Base-by-base conservation (phyloP, 2,329 filamentous ascomycete genomes). In the Lecanosticta acicola region DNA sequence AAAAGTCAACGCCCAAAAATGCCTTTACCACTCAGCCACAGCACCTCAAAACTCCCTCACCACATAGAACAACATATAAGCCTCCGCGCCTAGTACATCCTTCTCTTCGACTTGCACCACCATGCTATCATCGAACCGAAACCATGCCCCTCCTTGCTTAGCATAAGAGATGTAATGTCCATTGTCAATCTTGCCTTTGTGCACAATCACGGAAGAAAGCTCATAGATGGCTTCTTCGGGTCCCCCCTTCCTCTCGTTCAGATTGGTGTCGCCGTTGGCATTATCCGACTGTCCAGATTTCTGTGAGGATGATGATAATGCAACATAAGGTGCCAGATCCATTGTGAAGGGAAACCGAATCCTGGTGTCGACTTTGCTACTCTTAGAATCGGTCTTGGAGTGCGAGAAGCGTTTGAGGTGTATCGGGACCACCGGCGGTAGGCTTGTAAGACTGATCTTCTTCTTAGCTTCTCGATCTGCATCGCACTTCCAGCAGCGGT, bases 81-180 rank as follows among this genome's bases (percentile, higher is more conserved):
- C 89, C 65, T 95, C 84, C 11, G 87, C 87, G 21, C 78, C 79
- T 34, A 97, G 74, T 2, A 97, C 91, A 49, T 96, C 87, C 3
- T 85, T 85, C 62, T 93, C 84, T 38, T 80, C 81, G 2, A 87
- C 91, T 45, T 90, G 64, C 50, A 90, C 87, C 18, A 97, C 91
- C 64, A 88, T 89, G 65, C 93, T 90, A 63, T 97, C 91, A 61
- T 97, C 94, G 68, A 96, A 96, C 45, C 87, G 81, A 66, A 95
- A 94, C 91, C 91, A 97, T 77, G 94, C 63, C 45, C 87, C 84
- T 3, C 83, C 85, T 48, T 91, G 84, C 38, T 87, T 75, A 49
- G 86, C 89, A 65, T 94, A 96, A n/a, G 84, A 87, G 46, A 90
- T 82, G 61, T 94, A 96, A 63, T 96, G 89, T 13, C 90, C 91